Evolutionary conservation across 2,329 filamentous ascomycete species (phyloP), one percentile per base, ranked within the genome.

Genomic region (Aspergillus quadrilineatus): DNA sequence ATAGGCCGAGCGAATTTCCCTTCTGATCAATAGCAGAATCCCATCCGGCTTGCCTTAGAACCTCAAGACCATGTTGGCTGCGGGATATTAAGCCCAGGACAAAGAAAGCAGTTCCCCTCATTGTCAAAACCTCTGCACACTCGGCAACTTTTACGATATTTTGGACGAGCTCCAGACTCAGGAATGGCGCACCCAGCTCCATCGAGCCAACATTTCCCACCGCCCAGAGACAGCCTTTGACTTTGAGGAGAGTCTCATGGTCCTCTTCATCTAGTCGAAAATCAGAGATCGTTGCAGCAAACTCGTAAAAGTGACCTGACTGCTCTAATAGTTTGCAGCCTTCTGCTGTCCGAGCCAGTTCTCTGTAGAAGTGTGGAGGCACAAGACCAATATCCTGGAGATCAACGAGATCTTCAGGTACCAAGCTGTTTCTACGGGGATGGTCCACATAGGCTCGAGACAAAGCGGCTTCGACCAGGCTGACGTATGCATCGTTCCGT

Each of bases 181-280:
- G 80, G 71, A 99, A 99, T 0, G 92, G 92, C 1, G 93, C 93
- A 1, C 94, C 94, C 1, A 97, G 85, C 67, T 97, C 93, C 92
- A 99, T 97, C 0, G 92, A 97, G 0, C 94, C 94, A 37, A 99
- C 93, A 65, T 99, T 99, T 26, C 94, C 94, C 1, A 99, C 92
- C 0, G 94, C 94, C 94, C 94, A 99, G 47, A 99, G 80, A 70
- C 92, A 97, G 6, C 92, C 94, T 73, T 99, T 99, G 62, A 97
- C 91, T 71, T 97, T 97, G 57, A 91, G 85, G 44, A 97, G 86
- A 26, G 88, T 83, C 73, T 99, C 94, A 0, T 83, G 72, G 66
- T 99, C 94, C 63, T 95, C 89, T 42, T 87, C 87, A 64, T 94
- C 89, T 79, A 92, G 88, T 36, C 88, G 89, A 65, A 92, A 88